phyloP scores from a whole-genome alignment of 176 grass and related monocot species.

The Triticum dicoccoides region DNA sequence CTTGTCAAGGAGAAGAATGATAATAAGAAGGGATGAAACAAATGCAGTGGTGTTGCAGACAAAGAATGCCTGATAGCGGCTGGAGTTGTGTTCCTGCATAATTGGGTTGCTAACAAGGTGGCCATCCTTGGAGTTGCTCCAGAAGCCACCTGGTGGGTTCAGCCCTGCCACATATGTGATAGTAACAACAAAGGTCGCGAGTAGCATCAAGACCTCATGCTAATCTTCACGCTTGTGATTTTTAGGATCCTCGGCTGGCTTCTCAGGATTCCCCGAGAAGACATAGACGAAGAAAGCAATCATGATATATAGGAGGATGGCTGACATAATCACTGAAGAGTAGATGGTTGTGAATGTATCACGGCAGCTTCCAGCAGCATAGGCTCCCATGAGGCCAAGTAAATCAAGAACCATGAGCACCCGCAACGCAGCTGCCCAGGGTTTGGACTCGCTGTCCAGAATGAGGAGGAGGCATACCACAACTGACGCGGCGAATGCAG shows the following conservation, averaged over 20 bases:
- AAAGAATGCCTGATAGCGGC: constrained; percentile 16
- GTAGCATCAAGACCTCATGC: constrained; percentile 10
- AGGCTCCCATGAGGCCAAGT: constrained; percentile 7
- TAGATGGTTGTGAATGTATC: not conserved
- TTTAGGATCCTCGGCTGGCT: not conserved
- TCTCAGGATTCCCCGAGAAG: not conserved
- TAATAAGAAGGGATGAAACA: constrained; percentile 12
- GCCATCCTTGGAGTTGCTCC: not conserved
- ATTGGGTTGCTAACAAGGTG: not conserved
- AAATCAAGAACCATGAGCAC: not conserved
- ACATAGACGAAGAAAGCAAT: not conserved
- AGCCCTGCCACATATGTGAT: constrained; percentile 35
- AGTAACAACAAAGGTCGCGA: constrained; percentile 17
- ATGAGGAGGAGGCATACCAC: constrained; percentile 32
- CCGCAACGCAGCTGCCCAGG: not conserved
- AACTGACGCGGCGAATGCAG: constrained; percentile 26
- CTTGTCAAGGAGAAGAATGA: constrained; percentile 11
- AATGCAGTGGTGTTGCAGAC: constrained; percentile 24
- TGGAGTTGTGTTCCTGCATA: not conserved
- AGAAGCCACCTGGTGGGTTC: constrained; percentile 32
- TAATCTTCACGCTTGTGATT: not conserved
- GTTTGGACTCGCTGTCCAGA: not conserved
- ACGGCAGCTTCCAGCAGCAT: not conserved
- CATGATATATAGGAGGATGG: no score
- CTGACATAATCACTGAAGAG: not conserved